phyloP scores from a whole-genome alignment of 179 eudicot genomes.

The Patellifolia procumbens region DNA sequence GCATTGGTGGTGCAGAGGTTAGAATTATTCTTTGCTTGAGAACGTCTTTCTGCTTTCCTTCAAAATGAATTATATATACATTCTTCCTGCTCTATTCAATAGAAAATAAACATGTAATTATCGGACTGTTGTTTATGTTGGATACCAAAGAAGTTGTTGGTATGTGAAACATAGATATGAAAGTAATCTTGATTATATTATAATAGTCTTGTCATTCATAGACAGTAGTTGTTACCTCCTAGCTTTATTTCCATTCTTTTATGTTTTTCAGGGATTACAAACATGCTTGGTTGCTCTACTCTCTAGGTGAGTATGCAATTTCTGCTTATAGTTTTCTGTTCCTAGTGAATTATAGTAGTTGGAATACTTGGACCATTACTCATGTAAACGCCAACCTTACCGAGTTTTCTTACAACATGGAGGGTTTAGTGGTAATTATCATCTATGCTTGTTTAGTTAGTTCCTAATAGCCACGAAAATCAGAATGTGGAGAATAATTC shows the following conservation, averaged over 20 bases:
- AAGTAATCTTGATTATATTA: background rate
- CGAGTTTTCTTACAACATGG: background rate
- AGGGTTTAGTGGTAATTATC: background rate
- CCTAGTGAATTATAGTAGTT: background rate
- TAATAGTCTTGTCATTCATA: background rate
- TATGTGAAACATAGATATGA: background rate
- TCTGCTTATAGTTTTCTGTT: slow-evolving; percentile 13
- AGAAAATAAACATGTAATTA: background rate
- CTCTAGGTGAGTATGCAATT: slow-evolving; percentile 49
- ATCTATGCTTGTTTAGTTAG: background rate
- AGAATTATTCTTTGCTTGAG: background rate
- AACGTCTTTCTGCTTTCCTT: background rate
- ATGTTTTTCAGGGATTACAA: slow-evolving; percentile 62
- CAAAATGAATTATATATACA: background rate
- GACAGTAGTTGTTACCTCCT: background rate
- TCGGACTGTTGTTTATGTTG: background rate
- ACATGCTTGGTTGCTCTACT: slow-evolving; percentile 71
- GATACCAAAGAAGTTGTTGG: background rate
- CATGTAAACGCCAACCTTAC: background rate
- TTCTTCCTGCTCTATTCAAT: background rate
- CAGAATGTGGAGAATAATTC: background rate
- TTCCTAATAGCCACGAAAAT: background rate
- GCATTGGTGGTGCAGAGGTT: slow-evolving; percentile 89
- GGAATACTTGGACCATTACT: background rate
- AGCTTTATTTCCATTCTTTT: background rate